A percentile compares a stretch with the other conserved stretches of the same genome.
Evolutionary conservation across 1,284 basidiomycete genomes (phyloP).

Genomic region (Heliocybe sulcata): DNA sequence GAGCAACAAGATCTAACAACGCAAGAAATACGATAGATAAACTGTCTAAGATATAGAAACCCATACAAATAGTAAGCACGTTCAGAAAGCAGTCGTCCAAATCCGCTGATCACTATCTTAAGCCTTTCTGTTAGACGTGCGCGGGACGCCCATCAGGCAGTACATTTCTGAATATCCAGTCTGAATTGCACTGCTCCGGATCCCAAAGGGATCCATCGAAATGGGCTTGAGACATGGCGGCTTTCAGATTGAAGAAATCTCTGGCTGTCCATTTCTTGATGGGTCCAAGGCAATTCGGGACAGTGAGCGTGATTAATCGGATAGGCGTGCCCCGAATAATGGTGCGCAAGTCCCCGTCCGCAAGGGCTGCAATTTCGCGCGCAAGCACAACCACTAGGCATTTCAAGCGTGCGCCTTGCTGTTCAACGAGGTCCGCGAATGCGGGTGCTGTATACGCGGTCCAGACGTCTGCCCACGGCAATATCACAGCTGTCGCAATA

Average conservation of each 20-base stretch:
- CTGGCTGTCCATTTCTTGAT: background rate
- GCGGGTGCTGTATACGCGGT: background rate
- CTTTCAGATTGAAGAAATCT: background rate
- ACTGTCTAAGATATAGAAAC: no score
- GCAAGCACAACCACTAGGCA: background rate
- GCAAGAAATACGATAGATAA: no score
- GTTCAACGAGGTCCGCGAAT: background rate
- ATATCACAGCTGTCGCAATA: background rate
- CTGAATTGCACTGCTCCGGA: background rate
- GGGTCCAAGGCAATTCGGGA: background rate
- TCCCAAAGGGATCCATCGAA: background rate
- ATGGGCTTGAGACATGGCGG: background rate
- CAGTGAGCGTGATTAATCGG: background rate
- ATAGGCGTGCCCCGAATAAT: background rate
- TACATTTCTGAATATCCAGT: background rate
- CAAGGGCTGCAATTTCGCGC: background rate
- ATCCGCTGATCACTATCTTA: no score
- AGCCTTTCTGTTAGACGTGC: background rate
- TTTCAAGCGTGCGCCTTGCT: background rate
- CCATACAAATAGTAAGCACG: no score
- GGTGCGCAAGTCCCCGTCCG: background rate
- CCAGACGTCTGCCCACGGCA: background rate
- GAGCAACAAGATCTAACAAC: no score
- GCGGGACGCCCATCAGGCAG: background rate
- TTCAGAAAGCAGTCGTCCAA: no score